Conservation (phyloP, 2,329 filamentous ascomycete species). For the Pseudogymnoascus sp. region DNA sequence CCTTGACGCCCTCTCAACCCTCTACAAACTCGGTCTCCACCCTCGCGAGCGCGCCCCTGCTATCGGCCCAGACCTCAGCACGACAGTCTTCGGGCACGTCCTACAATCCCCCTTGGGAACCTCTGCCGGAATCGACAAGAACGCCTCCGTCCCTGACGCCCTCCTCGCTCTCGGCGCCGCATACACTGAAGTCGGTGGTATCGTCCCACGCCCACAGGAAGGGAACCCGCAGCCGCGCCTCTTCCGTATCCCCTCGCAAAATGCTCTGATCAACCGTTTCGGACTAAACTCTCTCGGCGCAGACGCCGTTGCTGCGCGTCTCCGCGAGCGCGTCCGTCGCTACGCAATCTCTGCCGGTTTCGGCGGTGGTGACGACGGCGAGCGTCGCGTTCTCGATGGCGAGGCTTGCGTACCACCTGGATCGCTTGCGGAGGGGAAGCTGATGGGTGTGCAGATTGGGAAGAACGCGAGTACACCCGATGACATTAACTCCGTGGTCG, state of each 20-base stretch:
- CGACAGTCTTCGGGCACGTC: conserved; percentile 63
- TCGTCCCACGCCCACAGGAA: conserved; percentile 76
- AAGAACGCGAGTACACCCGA: conserved; percentile 95
- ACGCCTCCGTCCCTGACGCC: conserved; percentile 77
- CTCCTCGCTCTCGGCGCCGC: conserved; percentile 78
- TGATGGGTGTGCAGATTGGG: conserved; percentile 85
- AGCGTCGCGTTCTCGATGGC: conserved; percentile 68
- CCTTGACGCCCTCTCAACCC: conserved; percentile 58
- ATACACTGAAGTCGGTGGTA: conserved; percentile 86
- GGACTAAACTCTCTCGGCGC: conserved; percentile 89
- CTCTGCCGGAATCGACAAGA: conserved; percentile 92
- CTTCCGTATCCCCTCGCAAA: conserved; percentile 74
- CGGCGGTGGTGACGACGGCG: conserved; percentile 51
- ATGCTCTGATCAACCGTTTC: conserved; percentile 90
- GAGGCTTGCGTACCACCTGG: conserved; percentile 71
- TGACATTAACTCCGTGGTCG: conserved; percentile 72
- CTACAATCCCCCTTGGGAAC: conserved; percentile 86
- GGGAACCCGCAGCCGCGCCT: conserved; percentile 85
- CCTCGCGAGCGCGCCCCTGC: conserved; percentile 64
- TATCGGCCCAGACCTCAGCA: conserved; percentile 31
- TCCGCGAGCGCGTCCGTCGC: conserved; percentile 68
- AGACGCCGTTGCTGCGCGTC: conserved; percentile 70
- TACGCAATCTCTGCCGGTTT: conserved; percentile 67
- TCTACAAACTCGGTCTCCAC: conserved; percentile 69
- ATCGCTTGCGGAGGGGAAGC: conserved; percentile 64